Evolutionary conservation across 306 rosid genomes (phyloP).

Genomic region (Cicer bijugum): DNA sequence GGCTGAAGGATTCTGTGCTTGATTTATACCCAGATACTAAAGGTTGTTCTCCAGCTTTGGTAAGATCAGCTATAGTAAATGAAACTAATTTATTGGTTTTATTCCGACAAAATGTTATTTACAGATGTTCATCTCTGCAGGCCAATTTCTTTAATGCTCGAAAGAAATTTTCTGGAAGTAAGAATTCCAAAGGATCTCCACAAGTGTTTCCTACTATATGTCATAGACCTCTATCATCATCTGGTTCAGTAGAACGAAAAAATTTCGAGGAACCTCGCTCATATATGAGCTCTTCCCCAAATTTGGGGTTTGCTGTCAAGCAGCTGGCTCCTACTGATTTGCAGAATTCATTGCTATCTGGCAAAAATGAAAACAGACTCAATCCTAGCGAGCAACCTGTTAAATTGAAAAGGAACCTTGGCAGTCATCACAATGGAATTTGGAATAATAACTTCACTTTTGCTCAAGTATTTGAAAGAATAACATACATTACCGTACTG

Average conservation of each 20-base stretch:
- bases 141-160: conserved; percentile 71
- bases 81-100: conserved; percentile 33
- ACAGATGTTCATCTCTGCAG: conserved; percentile 60
- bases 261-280: conserved; percentile 68
- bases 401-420: conserved; percentile 78
- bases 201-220: conserved; percentile 55
- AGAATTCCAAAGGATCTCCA: conserved; percentile 57
- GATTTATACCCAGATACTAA: conserved; percentile 74
- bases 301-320: conserved; percentile 77
- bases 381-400: conserved; percentile 55
- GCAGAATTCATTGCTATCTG: conserved; percentile 67
- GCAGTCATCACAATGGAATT: conserved; percentile 56
- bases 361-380: conserved; percentile 56
- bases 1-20: conserved; percentile 91
- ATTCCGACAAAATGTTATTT: conserved; percentile 38
- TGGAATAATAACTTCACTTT: conserved; percentile 61
- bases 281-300: conserved; percentile 62
- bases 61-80: conserved; percentile 58
- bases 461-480: conserved; percentile 53
- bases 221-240: conserved; percentile 69
- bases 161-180: conserved; percentile 63
- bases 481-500: conserved; percentile 56
- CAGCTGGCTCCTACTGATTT: conserved; percentile 79
- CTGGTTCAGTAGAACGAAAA: conserved; percentile 63
- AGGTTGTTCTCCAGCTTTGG: conserved; percentile 78